These are phyloP conservation scores for Sarocladium strictum DNA, from an alignment of 2,329 filamentous ascomycete species.

Conservation along the genomic window DNA sequence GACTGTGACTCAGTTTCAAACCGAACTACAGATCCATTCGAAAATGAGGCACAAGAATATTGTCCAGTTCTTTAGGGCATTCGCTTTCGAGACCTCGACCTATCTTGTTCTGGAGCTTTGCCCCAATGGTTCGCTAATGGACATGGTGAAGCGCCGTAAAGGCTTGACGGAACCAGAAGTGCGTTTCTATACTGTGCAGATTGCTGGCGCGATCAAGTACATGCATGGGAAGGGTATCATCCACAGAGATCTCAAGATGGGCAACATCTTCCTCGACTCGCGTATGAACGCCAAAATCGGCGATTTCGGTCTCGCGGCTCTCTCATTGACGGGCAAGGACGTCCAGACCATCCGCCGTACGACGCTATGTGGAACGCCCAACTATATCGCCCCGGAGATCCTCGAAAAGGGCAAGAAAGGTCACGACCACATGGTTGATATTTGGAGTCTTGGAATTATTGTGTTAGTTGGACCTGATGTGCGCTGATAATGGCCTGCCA, in stretches of 20 bases:
- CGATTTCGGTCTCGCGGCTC: slow-evolving; percentile 89
- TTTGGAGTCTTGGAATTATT: slow-evolving; percentile 97
- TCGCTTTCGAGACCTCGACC: slow-evolving; percentile 81
- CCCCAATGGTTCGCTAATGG: slow-evolving; percentile 92
- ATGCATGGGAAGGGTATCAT: slow-evolving; percentile 95
- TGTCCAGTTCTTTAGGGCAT: slow-evolving; percentile 90
- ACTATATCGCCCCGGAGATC: slow-evolving; percentile 97
- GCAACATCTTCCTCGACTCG: slow-evolving; percentile 90
- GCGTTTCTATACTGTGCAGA: slow-evolving; percentile 87
- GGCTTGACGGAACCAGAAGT: slow-evolving; percentile 91
- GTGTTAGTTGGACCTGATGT: slow-evolving; percentile 52
- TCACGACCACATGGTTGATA: slow-evolving; percentile 95
- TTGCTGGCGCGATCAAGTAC: slow-evolving; percentile 95
- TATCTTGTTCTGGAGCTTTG: slow-evolving; percentile 94
- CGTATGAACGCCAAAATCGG: slow-evolving; percentile 98
- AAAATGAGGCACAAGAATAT: slow-evolving; percentile 96
- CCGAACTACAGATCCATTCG: slow-evolving; percentile 93
- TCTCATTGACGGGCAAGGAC: slow-evolving; percentile 87
- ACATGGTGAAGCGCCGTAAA: slow-evolving; percentile 91
- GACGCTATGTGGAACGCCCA: slow-evolving; percentile 93
- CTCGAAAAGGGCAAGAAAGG: slow-evolving; percentile 89
- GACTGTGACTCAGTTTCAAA: slow-evolving; percentile 50
- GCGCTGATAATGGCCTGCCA: neutral
- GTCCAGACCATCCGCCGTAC: slow-evolving; percentile 78
- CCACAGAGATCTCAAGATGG: slow-evolving; percentile 95